Evolutionary conservation across 441 rosid genomes (phyloP), one percentile per base, ranked within the genome.

Genomic region (Pelargonium cotyledonis): DNA sequence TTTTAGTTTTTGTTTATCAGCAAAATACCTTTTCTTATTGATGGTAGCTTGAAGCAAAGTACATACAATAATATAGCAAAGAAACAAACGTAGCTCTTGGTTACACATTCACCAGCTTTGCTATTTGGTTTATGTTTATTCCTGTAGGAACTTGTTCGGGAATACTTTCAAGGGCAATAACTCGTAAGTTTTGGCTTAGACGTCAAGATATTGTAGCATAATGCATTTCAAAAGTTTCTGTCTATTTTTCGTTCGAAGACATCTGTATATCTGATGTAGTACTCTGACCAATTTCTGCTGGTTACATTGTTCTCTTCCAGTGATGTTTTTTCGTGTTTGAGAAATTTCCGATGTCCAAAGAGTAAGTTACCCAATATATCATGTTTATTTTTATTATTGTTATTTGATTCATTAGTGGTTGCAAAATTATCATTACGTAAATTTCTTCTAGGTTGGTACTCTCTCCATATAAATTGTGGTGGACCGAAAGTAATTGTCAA

Each of bases 391-490:
- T 21, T 21, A 21, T 21, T 21, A 21, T 21, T 21, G 1, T 1
- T 21, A 21, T 1, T 21, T 21, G 0, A 21, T 21, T 21, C 23
- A 21, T 21, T 21, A 21, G 23, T 21, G 23, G 23, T 21, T 21
- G 1, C 23, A 21, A 70, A 40, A 75, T 40, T 21, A 16, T 38
- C n/a, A 58, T 64, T 23, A 21, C 23, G 1, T 51, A 15, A 6
- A 44, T 19, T 67, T 44, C 49, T 70, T 64, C 14, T 73, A 85
- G 89, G 70, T 29, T 71, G 57, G 63, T 77, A 76, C 26, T 78
- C 78, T 63, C 83, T 86, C 65, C 65, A 74, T 65, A 85, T 86
- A 79, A 86, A 87, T 72, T 89, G 88, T 46, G 89, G 92, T 21
- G 91, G 88, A 4, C 8, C 3, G 2, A 68, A 47, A 44, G 26